These are phyloP conservation scores for Coriaria nepalensis DNA, from an alignment of 306 rosid species.

Conservation along the genomic window DNA sequence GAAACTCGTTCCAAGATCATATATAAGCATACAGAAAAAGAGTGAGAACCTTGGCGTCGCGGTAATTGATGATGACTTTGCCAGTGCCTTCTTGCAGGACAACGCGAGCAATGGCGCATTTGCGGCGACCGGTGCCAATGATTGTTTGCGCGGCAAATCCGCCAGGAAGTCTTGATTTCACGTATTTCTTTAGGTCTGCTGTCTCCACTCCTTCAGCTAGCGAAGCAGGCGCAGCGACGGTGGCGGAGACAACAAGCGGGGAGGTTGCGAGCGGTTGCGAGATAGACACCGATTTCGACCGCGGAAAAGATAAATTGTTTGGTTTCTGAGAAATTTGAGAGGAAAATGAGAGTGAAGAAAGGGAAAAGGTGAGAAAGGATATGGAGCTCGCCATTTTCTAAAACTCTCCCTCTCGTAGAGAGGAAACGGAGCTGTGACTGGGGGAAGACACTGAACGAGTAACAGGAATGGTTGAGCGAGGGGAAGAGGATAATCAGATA, in stretches of 20 bases:
- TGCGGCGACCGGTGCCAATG: slow-evolving; percentile 82
- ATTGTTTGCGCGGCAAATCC: slow-evolving; percentile 87
- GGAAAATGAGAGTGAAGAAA: slow-evolving; percentile 80
- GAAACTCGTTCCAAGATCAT: neutral
- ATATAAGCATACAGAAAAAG: neutral
- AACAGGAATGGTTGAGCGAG: neutral
- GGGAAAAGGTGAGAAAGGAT: slow-evolving; percentile 37
- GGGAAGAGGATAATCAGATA: no score
- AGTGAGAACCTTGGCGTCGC: slow-evolving; percentile 63
- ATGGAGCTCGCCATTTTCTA: slow-evolving; percentile 46
- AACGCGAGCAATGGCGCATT: slow-evolving; percentile 74
- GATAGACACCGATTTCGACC: slow-evolving; percentile 22
- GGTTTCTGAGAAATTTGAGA: slow-evolving; percentile 48
- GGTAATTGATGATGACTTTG: slow-evolving; percentile 72
- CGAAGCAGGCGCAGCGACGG: slow-evolving; percentile 34
- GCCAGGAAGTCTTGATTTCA: slow-evolving; percentile 82
- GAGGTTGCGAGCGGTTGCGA: slow-evolving; percentile 15
- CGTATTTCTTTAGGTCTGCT: slow-evolving; percentile 42
- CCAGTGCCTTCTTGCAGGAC: slow-evolving; percentile 91
- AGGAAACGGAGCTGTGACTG: neutral
- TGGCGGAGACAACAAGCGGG: slow-evolving; percentile 37
- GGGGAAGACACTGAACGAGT: neutral
- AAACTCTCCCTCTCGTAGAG: neutral
- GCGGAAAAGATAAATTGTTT: slow-evolving; percentile 18
- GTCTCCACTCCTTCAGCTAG: slow-evolving; percentile 36